Evolutionary conservation across 345 rosid species (phyloP).

Genomic region (Euphorbia tirucalli): DNA sequence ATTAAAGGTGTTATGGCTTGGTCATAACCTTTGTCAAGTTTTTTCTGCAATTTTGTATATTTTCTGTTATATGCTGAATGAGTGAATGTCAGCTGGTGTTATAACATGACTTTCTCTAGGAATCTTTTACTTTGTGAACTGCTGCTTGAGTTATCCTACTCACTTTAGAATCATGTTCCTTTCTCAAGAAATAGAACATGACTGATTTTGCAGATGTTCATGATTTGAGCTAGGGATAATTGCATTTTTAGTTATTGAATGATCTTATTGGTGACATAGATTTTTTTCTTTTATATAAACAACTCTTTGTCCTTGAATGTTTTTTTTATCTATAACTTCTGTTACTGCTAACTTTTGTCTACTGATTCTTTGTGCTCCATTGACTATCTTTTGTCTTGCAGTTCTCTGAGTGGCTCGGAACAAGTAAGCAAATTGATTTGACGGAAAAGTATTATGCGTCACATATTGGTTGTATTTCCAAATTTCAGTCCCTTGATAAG

Average conservation of each 20-base stretch:
- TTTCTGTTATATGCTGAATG: too few relatives aligned
- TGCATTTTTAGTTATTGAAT: too few relatives aligned
- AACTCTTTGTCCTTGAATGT: neutral
- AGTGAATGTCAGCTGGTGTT: too few relatives aligned
- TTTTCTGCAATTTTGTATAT: neutral
- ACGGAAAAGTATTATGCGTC: conserved; percentile 9
- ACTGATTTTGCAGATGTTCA: too few relatives aligned
- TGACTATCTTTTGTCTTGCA: conserved; percentile 1
- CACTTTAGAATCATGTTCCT: too few relatives aligned
- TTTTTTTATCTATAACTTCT: neutral
- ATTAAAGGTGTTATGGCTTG: conserved; percentile 4
- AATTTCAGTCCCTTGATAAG: conserved; percentile 5
- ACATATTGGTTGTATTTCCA: conserved; percentile 9
- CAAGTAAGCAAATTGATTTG: neutral
- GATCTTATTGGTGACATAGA: too few relatives aligned
- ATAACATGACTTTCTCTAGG: too few relatives aligned
- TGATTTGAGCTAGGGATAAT: too few relatives aligned
- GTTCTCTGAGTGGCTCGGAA: conserved; percentile 24
- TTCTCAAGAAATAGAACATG: too few relatives aligned
- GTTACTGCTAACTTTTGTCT: neutral
- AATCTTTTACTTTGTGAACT: too few relatives aligned
- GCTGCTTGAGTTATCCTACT: too few relatives aligned
- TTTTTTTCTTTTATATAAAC: neutral
- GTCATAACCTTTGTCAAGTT: neutral
- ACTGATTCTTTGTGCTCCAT: neutral